Conservation (phyloP, 352 stramenopile species). For the Elongisporangium undulatum region DNA sequence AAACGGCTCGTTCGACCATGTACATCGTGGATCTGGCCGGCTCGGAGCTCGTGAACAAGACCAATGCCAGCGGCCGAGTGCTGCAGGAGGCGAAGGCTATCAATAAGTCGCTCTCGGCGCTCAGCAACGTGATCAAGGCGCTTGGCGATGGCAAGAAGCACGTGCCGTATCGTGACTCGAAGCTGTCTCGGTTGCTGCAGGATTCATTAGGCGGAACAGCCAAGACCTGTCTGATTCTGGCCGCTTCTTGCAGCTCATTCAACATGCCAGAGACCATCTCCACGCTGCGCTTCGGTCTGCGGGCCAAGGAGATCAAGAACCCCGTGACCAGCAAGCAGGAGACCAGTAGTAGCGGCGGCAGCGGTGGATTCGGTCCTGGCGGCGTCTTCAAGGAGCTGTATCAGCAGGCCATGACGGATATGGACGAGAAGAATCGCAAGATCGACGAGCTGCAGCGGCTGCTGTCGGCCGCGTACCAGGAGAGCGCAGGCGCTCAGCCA, state of each 20-base stretch:
- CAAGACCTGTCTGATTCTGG: slow-evolving; percentile 96
- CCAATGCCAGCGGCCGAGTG: slow-evolving; percentile 65
- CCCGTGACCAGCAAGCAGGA: slow-evolving; percentile 7
- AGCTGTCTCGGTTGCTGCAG: slow-evolving; percentile 81
- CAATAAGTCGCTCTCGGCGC: slow-evolving; percentile 80
- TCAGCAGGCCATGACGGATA: slow-evolving; percentile 57
- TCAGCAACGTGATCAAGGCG: slow-evolving; percentile 86
- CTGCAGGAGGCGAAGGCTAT: slow-evolving; percentile 85
- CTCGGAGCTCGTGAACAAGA: slow-evolving; percentile 86
- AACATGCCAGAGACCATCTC: slow-evolving; percentile 81
- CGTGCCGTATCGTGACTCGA: slow-evolving; percentile 77
- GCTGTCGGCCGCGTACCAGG: slow-evolving; percentile 32
- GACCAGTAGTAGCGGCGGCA: slow-evolving; percentile 7
- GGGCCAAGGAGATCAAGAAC: slow-evolving; percentile 83
- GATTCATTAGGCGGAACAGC: slow-evolving; percentile 90
- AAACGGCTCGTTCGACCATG: slow-evolving; percentile 51
- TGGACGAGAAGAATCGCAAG: slow-evolving; percentile 63
- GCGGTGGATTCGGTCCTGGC: slow-evolving; percentile 10
- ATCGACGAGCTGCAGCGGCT: slow-evolving; percentile 60
- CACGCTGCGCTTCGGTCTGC: slow-evolving; percentile 64
- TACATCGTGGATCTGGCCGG: slow-evolving; percentile 84
- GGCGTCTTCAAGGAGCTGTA: slow-evolving; percentile 70
- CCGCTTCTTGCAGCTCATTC: slow-evolving; percentile 80
- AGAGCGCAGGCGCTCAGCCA: slow-evolving; percentile 8
- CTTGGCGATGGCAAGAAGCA: slow-evolving; percentile 73